Percentiles rank a stretch among this genome's conserved stretches.
Evolutionary conservation across 495 filamentous ascomycete species (phyloP).

Genomic region (Aspergillus sparsus): DNA sequence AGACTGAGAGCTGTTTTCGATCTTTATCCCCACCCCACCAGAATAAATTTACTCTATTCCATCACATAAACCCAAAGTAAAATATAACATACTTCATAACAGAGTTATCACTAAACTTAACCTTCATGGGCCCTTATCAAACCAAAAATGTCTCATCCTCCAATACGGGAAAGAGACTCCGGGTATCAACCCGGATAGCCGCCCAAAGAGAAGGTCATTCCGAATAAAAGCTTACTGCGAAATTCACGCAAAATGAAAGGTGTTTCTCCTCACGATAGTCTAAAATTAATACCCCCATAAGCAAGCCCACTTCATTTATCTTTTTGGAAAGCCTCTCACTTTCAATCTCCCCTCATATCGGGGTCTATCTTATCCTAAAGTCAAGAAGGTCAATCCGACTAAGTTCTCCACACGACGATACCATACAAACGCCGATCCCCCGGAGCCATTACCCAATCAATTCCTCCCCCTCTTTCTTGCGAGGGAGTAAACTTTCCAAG

Average conservation of each 20-base stretch:
- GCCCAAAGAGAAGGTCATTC: background rate
- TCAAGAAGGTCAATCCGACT: background rate
- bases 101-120: background rate
- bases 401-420: background rate
- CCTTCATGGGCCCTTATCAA: too few relatives aligned
- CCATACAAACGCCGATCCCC: background rate
- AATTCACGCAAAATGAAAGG: too few relatives aligned
- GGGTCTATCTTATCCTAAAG: background rate
- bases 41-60: too few relatives aligned
- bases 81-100: background rate
- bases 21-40: too few relatives aligned
- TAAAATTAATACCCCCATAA: too few relatives aligned
- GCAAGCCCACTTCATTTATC: too few relatives aligned
- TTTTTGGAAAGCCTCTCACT: too few relatives aligned
- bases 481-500: too few relatives aligned
- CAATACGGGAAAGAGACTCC: background rate
- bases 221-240: background rate
- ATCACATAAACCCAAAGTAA: too few relatives aligned
- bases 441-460: background rate
- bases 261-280: too few relatives aligned
- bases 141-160: too few relatives aligned
- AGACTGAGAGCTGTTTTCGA: too few relatives aligned
- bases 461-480: background rate
- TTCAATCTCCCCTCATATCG: background rate
- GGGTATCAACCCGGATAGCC: background rate